Conservation (phyloP, 257 asterid species). For the Nicotiana attenuata region DNA sequence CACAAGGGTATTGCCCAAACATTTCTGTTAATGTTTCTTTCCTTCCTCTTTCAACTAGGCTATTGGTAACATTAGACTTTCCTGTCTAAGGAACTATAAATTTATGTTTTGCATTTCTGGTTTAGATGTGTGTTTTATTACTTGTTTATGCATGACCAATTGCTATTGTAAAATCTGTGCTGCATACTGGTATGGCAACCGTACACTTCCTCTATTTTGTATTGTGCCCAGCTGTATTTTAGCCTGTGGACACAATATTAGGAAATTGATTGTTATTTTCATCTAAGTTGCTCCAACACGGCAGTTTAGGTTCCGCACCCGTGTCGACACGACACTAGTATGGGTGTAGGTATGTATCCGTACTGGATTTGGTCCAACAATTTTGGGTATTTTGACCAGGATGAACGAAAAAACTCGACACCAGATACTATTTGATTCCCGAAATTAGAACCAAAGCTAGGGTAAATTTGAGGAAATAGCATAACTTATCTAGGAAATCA, state of each 20-base stretch:
- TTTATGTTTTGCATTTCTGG: background rate
- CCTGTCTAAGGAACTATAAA: background rate
- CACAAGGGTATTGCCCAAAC: conserved; percentile 33
- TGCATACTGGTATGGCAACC: background rate
- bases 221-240: background rate
- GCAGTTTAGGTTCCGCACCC: too few relatives aligned
- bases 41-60: background rate
- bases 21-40: background rate
- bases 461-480: too few relatives aligned
- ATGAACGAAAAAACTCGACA: too few relatives aligned
- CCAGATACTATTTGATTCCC: too few relatives aligned
- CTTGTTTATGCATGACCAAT: background rate
- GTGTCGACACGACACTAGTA: too few relatives aligned
- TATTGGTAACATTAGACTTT: background rate
- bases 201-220: background rate
- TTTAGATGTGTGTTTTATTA: background rate
- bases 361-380: too few relatives aligned
- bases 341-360: too few relatives aligned
- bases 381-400: too few relatives aligned
- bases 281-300: too few relatives aligned
- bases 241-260: background rate
- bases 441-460: too few relatives aligned
- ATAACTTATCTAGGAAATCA: too few relatives aligned
- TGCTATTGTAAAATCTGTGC: background rate
- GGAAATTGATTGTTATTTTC: background rate